Evolutionary conservation across 345 rosid genomes (phyloP).

Genomic region (Gossypium mustelinum): DNA sequence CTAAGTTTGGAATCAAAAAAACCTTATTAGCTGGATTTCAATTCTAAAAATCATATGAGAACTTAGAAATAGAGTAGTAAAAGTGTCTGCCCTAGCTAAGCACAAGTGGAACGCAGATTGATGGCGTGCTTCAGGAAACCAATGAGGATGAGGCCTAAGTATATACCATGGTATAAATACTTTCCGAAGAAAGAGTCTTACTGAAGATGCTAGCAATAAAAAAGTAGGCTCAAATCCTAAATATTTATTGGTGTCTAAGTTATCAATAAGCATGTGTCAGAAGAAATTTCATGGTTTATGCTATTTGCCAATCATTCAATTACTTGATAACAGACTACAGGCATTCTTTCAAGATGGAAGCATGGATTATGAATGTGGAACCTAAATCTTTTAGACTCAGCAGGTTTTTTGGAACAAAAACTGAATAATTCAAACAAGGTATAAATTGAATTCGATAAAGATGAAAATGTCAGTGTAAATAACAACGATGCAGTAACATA

Average conservation of each 20-base stretch:
- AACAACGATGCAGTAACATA: background rate
- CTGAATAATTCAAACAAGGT: background rate
- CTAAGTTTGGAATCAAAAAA: background rate
- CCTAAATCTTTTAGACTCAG: background rate
- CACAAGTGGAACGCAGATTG: background rate
- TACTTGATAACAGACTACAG: background rate
- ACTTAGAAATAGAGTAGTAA: background rate
- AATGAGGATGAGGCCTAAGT: background rate
- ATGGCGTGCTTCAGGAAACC: background rate
- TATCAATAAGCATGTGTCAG: background rate
- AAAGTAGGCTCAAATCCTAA: background rate
- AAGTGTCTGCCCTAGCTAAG: background rate
- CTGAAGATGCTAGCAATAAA: background rate
- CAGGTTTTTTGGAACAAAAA: background rate
- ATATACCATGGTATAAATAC: background rate
- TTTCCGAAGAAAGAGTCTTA: background rate
- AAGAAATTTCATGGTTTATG: background rate
- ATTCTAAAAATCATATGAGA: conserved; percentile 2
- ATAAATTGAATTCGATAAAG: background rate
- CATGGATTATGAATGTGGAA: background rate
- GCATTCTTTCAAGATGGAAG: background rate
- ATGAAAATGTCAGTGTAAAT: background rate
- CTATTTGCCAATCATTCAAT: background rate
- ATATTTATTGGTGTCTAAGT: background rate
- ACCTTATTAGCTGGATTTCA: background rate